Percentiles rank a stretch among this genome's conserved stretches.
Evolutionary conservation across 371 early-diverging fungal genomes (phyloP).

Genomic region (Mortierella sp.): DNA sequence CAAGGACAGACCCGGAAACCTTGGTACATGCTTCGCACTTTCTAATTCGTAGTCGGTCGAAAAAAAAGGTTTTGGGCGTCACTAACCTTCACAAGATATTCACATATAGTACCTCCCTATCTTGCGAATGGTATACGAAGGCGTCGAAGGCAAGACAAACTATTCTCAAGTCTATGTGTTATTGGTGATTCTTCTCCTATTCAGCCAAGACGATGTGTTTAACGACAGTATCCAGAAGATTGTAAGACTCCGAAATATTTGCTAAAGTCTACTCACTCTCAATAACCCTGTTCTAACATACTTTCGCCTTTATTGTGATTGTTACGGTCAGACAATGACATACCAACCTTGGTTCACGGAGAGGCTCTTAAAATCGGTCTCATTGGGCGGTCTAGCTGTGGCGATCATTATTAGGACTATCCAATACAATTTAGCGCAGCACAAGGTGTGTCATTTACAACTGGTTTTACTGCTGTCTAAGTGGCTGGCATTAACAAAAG

Average conservation of each 20-base stretch:
- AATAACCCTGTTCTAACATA: not conserved
- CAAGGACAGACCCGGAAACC: conserved; percentile 82
- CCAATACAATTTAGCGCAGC: conserved; percentile 78
- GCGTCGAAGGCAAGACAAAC: conserved; percentile 70
- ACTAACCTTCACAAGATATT: not conserved
- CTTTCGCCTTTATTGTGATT: not conserved
- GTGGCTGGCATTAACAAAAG: not conserved
- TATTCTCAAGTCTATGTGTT: conserved; percentile 79
- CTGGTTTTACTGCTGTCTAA: not conserved
- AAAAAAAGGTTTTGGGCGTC: not conserved
- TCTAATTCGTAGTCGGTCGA: too few relatives aligned
- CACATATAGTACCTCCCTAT: conserved; percentile 75
- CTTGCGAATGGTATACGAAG: conserved; percentile 75
- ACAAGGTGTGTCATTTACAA: conserved; percentile 60
- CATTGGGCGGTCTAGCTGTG: conserved; percentile 74
- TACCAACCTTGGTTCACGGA: conserved; percentile 84
- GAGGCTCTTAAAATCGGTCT: conserved; percentile 71
- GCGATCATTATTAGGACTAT: conserved; percentile 76
- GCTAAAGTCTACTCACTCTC: too few relatives aligned
- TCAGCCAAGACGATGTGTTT: conserved; percentile 81
- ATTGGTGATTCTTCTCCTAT: conserved; percentile 71
- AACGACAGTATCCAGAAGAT: conserved; percentile 82
- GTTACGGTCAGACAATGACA: conserved; percentile 61
- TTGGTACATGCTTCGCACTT: conserved; percentile 43
- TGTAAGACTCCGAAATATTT: conserved; percentile 56